Conservation (phyloP, 2,329 filamentous ascomycete species). For the Pyrenochaeta sp. region DNA sequence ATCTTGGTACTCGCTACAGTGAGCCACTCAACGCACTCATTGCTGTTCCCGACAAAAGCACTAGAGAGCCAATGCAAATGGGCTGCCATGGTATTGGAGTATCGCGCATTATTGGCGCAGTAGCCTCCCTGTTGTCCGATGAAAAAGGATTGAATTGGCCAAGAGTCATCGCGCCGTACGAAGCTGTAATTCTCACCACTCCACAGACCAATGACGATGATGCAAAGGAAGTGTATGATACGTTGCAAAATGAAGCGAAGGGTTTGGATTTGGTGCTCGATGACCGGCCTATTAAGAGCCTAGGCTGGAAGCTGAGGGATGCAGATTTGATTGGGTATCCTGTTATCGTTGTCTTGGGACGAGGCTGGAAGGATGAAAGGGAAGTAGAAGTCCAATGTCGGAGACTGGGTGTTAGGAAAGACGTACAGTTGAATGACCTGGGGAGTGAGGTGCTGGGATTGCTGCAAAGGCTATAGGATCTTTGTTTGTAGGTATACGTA, state of each 20-base stretch:
- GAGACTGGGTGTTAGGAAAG: slow-evolving; percentile 68
- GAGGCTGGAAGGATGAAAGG: slow-evolving; percentile 40
- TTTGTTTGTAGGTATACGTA: not conserved
- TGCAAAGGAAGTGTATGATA: slow-evolving; percentile 70
- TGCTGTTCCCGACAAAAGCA: slow-evolving; percentile 50
- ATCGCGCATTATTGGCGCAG: slow-evolving; percentile 86
- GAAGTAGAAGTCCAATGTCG: slow-evolving; percentile 82
- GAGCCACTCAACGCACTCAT: slow-evolving; percentile 74
- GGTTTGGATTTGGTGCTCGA: slow-evolving; percentile 47
- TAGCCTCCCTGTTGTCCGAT: slow-evolving; percentile 79
- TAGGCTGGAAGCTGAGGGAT: slow-evolving; percentile 89
- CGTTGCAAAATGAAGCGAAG: slow-evolving; percentile 46
- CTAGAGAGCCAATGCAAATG: slow-evolving; percentile 77
- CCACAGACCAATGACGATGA: slow-evolving; percentile 56
- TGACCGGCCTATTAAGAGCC: slow-evolving; percentile 59
- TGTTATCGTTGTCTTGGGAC: slow-evolving; percentile 78
- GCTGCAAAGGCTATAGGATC: slow-evolving; percentile 25
- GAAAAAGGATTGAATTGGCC: slow-evolving; percentile 83
- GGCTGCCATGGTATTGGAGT: slow-evolving; percentile 96
- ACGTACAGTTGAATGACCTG: slow-evolving; percentile 63
- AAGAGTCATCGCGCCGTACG: slow-evolving; percentile 82
- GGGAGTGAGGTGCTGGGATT: slow-evolving; percentile 50
- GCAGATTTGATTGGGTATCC: slow-evolving; percentile 91
- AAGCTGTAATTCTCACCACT: slow-evolving; percentile 71
- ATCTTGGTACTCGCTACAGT: slow-evolving; percentile 89